Base-by-base conservation (phyloP, 208 protist species). In the Leptomonas pyrrhocoris region DNA sequence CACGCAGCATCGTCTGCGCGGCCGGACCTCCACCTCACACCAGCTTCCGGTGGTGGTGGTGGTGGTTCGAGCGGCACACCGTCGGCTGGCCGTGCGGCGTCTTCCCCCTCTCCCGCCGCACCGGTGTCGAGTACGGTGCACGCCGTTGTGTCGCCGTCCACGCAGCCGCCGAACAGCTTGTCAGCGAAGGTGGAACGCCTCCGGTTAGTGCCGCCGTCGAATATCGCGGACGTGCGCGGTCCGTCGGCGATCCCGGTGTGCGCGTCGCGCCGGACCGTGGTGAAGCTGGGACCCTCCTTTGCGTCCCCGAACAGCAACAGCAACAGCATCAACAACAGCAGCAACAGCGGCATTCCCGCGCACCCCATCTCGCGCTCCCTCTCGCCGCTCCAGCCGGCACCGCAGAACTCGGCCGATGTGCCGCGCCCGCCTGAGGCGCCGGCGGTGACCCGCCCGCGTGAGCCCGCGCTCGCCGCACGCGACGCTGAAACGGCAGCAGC, bases 261-360 rank as follows among this genome's bases (percentile, higher is more conserved):
- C n/a, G 71, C 71, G 16, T 77, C 57, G 2, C 63, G 48, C 12
- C 63, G 55, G 38, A 59, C 53, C 9, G 63, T 57, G 2, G 51
- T 59, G 42, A 69, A 69, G 51, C 31, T 28, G 25, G 34, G 48
- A 11, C 48, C 60, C 0, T n/a, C 58, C 28, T 2, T 30, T 5
- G 13, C 30, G 4, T 30, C 25, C 25, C 3, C 19, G 25, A 62
- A 53, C 59, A 53, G 27, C 45, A 50, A 6, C 40, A 46, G 2
- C 40, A 16, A 6, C 40, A 36, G 2, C 40, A 62, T 36, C 55
- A 46, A 40, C 25, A 60, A 19, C 18, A 60, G 16, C 40, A 30
- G 60, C 31, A 42, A 46, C 40, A 66, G 60, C 48, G 46, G 46
- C 60, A 55, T 66, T n/a, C 46, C 60, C 7, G 60, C 54, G 48